Evolutionary conservation across 2,329 filamentous ascomycete species (phyloP), one percentile per base, ranked within the genome.

Genomic region (Claviceps paspali): DNA sequence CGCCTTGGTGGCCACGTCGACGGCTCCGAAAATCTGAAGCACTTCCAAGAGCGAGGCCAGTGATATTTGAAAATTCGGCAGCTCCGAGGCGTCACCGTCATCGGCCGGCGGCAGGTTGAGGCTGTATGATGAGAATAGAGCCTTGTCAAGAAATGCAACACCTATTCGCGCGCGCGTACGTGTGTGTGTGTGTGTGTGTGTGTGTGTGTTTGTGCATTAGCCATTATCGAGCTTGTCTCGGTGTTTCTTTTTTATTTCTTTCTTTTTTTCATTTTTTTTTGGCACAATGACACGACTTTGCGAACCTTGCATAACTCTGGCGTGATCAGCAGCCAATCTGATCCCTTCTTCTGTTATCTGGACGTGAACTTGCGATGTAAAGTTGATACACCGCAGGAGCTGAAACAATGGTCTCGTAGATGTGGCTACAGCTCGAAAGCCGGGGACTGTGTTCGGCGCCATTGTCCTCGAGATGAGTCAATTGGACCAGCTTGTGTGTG

Each of bases 1-100:
- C 34, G 70, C 63, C 44, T 71, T 70, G 29, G 63, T 65, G 5
- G 73, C 64, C 11, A 76, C 67, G 45, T 83, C 81, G 32, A 87
- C 73, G n/a, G 87, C 76, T 35, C 85, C 85, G 51, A 98, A 93
- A 35, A 98, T 96, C 52, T 95, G 88, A 6, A 98, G 69, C 0
- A 88, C 93, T 61, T 96, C 91, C 37, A 98, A 73, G 3, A 98
- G 71, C 14, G 88, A 83, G 4, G 79, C 70, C 7, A 98, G 72
- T 2, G 86, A 91, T 45, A 96, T 79, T 53, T 92, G 80, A 53
- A 98, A 98, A 36, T 71, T 73, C 6, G 83, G 78, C 22, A 73
- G 67, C 4, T 64, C 56, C 1, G 54, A 40, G 0, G 56, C 51
- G 14, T 59, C 59, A 4, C 61, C 60, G 15, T 63, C 60, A 11